Base-by-base conservation (phyloP, 2,329 filamentous ascomycete species). In the Tolypocladium capitatum region DNA sequence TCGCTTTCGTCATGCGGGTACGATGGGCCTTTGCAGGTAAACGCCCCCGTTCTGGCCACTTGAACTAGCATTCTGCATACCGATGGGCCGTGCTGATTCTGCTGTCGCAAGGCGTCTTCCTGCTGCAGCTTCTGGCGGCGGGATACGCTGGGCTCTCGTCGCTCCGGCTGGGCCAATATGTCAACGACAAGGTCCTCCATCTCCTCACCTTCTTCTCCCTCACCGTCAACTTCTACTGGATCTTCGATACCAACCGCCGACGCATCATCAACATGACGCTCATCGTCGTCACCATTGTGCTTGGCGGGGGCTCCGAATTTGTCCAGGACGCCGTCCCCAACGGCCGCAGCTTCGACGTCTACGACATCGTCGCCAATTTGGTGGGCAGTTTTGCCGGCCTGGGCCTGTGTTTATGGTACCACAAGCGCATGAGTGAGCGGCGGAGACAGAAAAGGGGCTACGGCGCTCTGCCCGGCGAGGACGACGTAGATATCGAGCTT, bases 151-250 rank as follows among this genome's bases (percentile, higher is more conserved):
- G 89, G 55, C 83, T 97, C 48, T 82, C 86, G 31, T 70, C 75
- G 35, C 62, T 81, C 47, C 75, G 81, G 54, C 59, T 79, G 55
- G 68, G 68, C 52, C 56, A 67, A 52, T 64, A 74, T 59, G 76
- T 91, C 63, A 89, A 94, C 71, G 90, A 96, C 75, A 97, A 98
- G 68, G 71, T 85, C 59, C 76, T 97, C 28, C 92, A 97, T 67
- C 75, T 86, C 57, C 52, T 89, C 49, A 90, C 86, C 58, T 97
- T 98, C 72, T 95, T 97, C 74, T 63, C 87, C 55, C 76, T 98
- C 46, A 95, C 91, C 16, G 67, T 86, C 54, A 70, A 78, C 56
- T 97, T 97, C 75, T 98, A 98, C 78, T 98, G 92, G 89, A 86
- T 96, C 62, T 69, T 96, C 58, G 92, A 98, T 64, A 94, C 89